These are phyloP conservation scores for Phytophthora hibernalis DNA, from an alignment of 352 stramenopile genomes.

Conservation along the genomic window DNA sequence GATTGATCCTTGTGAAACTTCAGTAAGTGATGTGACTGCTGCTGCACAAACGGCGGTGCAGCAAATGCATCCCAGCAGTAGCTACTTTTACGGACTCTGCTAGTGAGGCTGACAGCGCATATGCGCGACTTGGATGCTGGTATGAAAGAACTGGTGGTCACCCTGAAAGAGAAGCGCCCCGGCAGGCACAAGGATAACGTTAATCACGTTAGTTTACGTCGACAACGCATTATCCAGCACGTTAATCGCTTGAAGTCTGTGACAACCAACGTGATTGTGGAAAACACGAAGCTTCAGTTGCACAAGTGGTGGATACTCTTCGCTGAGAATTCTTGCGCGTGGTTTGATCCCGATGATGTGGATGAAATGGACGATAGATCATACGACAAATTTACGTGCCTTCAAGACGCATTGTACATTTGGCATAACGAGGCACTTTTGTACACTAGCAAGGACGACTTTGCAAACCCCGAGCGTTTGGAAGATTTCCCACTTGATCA, in stretches of 20 bases:
- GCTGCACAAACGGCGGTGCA: neutral
- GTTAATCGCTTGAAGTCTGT: constrained; percentile 70
- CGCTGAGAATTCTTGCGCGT: constrained; percentile 62
- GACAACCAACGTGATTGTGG: constrained; percentile 50
- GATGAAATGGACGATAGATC: constrained; percentile 56
- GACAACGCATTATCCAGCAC: constrained; percentile 41
- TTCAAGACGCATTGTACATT: constrained; percentile 77
- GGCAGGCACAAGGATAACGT: constrained; percentile 9
- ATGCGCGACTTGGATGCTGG: constrained; percentile 37
- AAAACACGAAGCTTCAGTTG: constrained; percentile 74
- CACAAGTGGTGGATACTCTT: constrained; percentile 85
- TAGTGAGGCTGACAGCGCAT: constrained; percentile 32
- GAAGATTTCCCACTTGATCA: constrained; percentile 13
- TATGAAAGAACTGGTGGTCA: constrained; percentile 29
- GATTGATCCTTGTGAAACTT: constrained; percentile 31
- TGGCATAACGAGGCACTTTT: constrained; percentile 70
- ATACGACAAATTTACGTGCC: constrained; percentile 86
- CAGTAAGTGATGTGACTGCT: neutral
- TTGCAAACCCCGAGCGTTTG: constrained; percentile 22
- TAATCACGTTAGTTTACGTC: constrained; percentile 20
- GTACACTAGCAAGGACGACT: constrained; percentile 71
- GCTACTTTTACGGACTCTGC: constrained; percentile 43
- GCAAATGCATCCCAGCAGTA: constrained; percentile 17
- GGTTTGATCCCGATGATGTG: constrained; percentile 64
- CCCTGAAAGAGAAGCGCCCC: constrained; percentile 30